These are phyloP conservation scores for Helenozyma rhizophorensis DNA, from an alignment of 805 yeast genomes.

Conservation along the genomic window DNA sequence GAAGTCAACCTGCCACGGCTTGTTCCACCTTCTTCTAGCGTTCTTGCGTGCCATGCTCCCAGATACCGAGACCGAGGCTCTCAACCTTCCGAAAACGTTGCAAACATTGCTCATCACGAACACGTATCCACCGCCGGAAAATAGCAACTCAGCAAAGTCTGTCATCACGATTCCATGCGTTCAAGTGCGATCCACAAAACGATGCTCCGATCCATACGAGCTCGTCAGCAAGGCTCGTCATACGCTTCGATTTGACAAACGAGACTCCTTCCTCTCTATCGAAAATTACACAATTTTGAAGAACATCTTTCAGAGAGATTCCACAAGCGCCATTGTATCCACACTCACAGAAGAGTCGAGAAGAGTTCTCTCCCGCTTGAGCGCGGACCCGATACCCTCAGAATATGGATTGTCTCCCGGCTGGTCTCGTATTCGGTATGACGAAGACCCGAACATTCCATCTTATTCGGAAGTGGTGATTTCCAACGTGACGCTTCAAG, in stretches of 20 bases:
- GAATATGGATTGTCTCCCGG: constrained; percentile 39
- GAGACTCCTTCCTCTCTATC: constrained; percentile 63
- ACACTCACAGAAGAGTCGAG: constrained; percentile 73
- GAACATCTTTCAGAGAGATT: constrained; percentile 60
- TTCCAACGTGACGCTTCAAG: constrained; percentile 69
- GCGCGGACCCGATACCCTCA: constrained; percentile 33
- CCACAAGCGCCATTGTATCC: constrained; percentile 48
- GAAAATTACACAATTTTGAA: constrained; percentile 76
- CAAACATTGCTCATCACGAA: constrained; percentile 61
- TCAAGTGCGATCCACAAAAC: constrained; percentile 48
- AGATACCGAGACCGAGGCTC: constrained; percentile 52
- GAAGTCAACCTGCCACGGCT: constrained; percentile 80
- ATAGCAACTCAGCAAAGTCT: constrained; percentile 29
- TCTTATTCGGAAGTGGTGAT: constrained; percentile 38
- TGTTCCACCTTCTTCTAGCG: constrained; percentile 73
- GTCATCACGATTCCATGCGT: constrained; percentile 59
- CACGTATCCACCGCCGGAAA: constrained; percentile 55
- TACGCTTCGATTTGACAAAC: constrained; percentile 64
- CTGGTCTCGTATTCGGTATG: constrained; percentile 18
- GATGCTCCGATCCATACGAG: constrained; percentile 50
- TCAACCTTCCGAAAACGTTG: constrained; percentile 60
- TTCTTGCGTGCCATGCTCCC: constrained; percentile 78
- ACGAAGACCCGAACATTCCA: constrained; percentile 26
- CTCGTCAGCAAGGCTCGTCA: constrained; percentile 46
- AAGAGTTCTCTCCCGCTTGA: constrained; percentile 44